Conservation (phyloP, 305 asterid genomes). For the Nicotiana rustica region DNA sequence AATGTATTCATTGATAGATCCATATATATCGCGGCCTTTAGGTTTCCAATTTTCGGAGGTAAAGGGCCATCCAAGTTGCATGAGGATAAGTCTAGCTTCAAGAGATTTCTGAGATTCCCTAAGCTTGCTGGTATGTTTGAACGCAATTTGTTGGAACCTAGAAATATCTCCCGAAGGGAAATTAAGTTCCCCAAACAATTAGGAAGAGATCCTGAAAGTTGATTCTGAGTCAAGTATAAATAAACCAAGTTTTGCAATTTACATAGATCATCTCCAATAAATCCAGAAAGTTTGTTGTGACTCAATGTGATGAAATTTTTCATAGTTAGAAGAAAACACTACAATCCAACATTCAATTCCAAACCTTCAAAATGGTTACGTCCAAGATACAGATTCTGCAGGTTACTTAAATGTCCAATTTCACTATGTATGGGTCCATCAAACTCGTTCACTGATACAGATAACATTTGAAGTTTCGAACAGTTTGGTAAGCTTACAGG, state of each 20-base stretch:
- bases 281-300: background rate
- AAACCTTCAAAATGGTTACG: slow-evolving; percentile 33
- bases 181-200: slow-evolving; percentile 15
- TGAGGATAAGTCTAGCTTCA: slow-evolving; percentile 6
- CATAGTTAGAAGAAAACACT: background rate
- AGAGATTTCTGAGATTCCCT: slow-evolving; percentile 21
- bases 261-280: background rate
- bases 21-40: background rate
- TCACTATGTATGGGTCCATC: slow-evolving; percentile 26
- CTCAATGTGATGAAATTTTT: background rate
- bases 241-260: background rate
- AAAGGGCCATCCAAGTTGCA: slow-evolving; percentile 10
- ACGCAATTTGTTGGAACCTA: background rate
- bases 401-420: slow-evolving; percentile 27
- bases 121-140: slow-evolving; percentile 1
- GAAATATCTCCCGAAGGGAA: background rate
- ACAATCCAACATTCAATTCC: background rate
- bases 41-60: background rate
- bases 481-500: slow-evolving; percentile 34
- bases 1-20: slow-evolving; percentile 9
- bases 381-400: background rate
- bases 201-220: slow-evolving; percentile 23
- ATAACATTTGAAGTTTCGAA: slow-evolving; percentile 30
- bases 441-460: slow-evolving; percentile 13
- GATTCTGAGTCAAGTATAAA: background rate